Percentiles rank a stretch among this genome's conserved stretches.
phyloP scores from a whole-genome alignment of 73 alveolate genomes.

The Tetrahymena thermophila region DNA sequence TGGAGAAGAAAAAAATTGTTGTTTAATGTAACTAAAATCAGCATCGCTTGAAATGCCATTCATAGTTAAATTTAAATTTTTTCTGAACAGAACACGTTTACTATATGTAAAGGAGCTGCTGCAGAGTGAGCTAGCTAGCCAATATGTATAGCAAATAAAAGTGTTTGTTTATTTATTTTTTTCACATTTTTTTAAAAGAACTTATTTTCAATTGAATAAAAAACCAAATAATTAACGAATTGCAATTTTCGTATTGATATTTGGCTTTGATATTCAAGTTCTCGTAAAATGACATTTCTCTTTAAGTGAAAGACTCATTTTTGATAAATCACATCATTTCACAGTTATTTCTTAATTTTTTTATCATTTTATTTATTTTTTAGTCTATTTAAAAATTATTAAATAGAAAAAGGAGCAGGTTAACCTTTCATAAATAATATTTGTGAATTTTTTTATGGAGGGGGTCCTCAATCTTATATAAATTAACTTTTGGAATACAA shows the following conservation, averaged over 20 bases:
- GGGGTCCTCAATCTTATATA: background rate
- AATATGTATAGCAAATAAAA: background rate
- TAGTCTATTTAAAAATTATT: background rate
- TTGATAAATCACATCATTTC: background rate
- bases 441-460: background rate
- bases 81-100: background rate
- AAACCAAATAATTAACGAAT: background rate
- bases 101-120: background rate
- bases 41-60: background rate
- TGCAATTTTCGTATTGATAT: background rate
- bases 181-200: background rate
- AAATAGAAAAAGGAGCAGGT: background rate
- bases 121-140: background rate
- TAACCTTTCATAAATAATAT: background rate
- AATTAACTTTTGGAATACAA: background rate
- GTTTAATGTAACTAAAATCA: background rate
- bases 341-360: background rate
- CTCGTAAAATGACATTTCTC: background rate
- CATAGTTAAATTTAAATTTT: background rate
- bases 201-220: background rate
- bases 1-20: background rate
- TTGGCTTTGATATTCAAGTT: background rate
- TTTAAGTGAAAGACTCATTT: background rate
- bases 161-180: background rate
- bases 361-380: background rate